Percentiles rank a stretch among this genome's conserved stretches.
Evolutionary conservation across 2,329 filamentous ascomycete species (phyloP).

Genomic region (Sporothrix variecibatus): DNA sequence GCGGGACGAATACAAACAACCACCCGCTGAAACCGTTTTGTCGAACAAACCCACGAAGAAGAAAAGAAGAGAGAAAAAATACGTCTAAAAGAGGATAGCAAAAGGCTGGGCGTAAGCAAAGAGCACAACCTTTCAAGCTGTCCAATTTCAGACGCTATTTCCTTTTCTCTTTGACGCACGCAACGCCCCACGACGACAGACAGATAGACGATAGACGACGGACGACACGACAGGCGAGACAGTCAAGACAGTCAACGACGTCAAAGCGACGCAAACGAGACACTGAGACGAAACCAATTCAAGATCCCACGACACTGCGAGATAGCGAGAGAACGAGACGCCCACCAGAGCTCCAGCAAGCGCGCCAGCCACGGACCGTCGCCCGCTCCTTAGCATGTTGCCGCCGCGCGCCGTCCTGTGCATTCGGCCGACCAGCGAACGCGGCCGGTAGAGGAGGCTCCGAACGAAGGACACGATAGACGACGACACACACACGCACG

Average conservation of each 20-base stretch:
- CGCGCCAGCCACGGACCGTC: neutral
- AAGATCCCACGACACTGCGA: neutral
- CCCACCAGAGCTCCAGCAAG: neutral
- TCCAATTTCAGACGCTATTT: neutral
- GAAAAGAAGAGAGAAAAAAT: neutral
- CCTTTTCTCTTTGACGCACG: neutral
- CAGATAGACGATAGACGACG: neutral
- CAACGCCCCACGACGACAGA: neutral
- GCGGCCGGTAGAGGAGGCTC: slow-evolving; percentile 15
- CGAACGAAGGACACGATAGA: neutral
- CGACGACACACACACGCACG: neutral
- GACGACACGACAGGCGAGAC: neutral
- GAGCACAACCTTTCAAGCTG: neutral
- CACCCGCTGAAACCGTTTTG: neutral
- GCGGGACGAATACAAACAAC: neutral
- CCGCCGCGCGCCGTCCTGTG: slow-evolving; percentile 13
- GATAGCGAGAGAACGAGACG: neutral
- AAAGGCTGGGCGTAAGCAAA: slow-evolving; percentile 17
- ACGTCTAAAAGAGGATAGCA: neutral
- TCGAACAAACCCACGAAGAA: neutral
- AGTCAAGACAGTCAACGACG: neutral
- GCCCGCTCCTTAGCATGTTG: slow-evolving; percentile 19
- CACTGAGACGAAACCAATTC: neutral
- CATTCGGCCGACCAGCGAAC: slow-evolving; percentile 13
- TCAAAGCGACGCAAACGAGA: neutral